Conservation (phyloP, 2,329 filamentous ascomycete genomes). For the Aspergillus ibericus region DNA sequence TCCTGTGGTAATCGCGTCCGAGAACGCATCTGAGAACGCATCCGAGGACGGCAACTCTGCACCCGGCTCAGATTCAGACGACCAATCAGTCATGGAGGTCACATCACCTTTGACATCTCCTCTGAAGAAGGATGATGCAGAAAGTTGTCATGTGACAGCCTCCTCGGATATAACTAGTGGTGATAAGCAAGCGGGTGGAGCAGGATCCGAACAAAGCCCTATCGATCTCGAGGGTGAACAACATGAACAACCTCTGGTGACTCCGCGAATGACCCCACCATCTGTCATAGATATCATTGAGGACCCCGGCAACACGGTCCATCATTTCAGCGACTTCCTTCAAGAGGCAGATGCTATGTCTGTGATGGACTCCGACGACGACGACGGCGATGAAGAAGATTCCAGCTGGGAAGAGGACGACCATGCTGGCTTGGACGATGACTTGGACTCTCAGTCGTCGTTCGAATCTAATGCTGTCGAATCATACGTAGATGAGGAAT, state of each 20-base stretch:
- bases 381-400: neutral
- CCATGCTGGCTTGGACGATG: conserved; percentile 10
- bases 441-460: conserved; percentile 6
- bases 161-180: neutral
- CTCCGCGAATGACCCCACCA: conserved; percentile 26
- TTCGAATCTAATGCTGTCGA: conserved; percentile 8
- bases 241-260: conserved; percentile 20
- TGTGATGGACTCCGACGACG: neutral
- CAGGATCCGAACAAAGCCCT: conserved; percentile 14
- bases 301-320: neutral
- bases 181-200: neutral
- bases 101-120: conserved; percentile 27
- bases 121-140: conserved; percentile 11
- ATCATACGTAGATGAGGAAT: conserved; percentile 7
- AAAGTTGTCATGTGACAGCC: neutral
- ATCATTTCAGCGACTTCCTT: conserved; percentile 4
- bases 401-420: conserved; percentile 10
- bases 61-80: conserved; percentile 19
- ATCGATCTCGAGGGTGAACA: conserved; percentile 17
- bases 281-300: conserved; percentile 1
- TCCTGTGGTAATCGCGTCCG: conserved; percentile 5
- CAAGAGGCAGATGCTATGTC: conserved; percentile 9
- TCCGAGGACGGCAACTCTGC: conserved; percentile 16
- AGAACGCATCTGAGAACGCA: conserved; percentile 6
- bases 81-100: conserved; percentile 21